A percentile compares a stretch with the other conserved stretches of the same genome.
phyloP scores from a whole-genome alignment of 805 yeast genomes.

The Suhomyces kilbournensis region DNA sequence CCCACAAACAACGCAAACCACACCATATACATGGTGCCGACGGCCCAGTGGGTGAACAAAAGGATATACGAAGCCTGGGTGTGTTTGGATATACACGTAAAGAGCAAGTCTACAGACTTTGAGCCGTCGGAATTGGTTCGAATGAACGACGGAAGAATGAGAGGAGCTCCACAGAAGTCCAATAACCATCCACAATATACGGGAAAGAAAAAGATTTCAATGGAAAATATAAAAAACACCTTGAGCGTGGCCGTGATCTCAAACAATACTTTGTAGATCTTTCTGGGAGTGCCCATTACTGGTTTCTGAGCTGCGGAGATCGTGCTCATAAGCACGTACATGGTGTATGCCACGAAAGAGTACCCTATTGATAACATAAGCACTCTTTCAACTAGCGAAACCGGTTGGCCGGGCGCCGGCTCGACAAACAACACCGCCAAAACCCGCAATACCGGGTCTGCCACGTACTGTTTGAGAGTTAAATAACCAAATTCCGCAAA shows the following conservation, averaged over 20 bases:
- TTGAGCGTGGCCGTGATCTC: conserved; percentile 63
- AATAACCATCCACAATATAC: conserved; percentile 77
- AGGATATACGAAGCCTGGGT: conserved; percentile 19
- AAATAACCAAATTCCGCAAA: neutral
- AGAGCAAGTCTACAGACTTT: conserved; percentile 16
- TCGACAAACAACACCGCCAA: conserved; percentile 17
- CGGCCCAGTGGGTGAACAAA: conserved; percentile 48
- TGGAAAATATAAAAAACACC: conserved; percentile 68
- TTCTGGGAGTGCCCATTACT: conserved; percentile 48
- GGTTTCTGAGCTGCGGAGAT: conserved; percentile 40
- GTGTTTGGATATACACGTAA: conserved; percentile 18
- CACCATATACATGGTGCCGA: conserved; percentile 86
- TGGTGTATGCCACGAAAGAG: conserved; percentile 18
- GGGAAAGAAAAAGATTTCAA: conserved; percentile 86
- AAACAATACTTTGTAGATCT: conserved; percentile 49
- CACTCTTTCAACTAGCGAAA: conserved; percentile 33
- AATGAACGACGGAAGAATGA: conserved; percentile 25
- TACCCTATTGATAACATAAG: conserved; percentile 37
- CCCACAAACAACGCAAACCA: conserved; percentile 83
- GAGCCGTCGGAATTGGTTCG: conserved; percentile 3
- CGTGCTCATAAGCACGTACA: conserved; percentile 28
- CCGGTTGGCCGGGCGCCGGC: conserved; percentile 20
- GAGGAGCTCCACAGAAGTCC: conserved; percentile 65
- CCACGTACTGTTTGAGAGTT: conserved; percentile 11
- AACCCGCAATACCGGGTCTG: conserved; percentile 23